These are phyloP conservation scores for Penicillium sp. DNA, from an alignment of 2,329 filamentous ascomycete genomes.

Conservation along the genomic window DNA sequence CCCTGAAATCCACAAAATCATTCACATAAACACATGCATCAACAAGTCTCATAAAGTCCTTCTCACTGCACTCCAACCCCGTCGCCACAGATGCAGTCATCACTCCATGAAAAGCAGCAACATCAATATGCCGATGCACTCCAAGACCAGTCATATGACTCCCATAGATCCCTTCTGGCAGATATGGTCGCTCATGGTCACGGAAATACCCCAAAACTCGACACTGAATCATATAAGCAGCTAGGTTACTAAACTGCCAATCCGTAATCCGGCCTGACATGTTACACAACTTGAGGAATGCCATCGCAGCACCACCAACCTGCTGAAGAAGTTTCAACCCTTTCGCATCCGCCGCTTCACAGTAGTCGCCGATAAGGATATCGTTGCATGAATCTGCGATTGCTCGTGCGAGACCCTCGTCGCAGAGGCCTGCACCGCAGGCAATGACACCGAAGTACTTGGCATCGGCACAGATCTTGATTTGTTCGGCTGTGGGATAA, in stretches of 20 bases:
- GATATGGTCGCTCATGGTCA: slow-evolving; percentile 11
- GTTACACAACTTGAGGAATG: slow-evolving; percentile 22
- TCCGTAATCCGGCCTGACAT: slow-evolving; percentile 10
- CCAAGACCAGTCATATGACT: slow-evolving; percentile 19
- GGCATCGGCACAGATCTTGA: slow-evolving; percentile 23
- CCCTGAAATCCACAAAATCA: slow-evolving; percentile 21
- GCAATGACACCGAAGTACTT: slow-evolving; percentile 77
- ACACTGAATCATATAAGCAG: slow-evolving; percentile 19
- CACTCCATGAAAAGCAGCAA: slow-evolving; percentile 15
- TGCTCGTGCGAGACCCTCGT: slow-evolving; percentile 17
- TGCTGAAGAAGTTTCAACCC: slow-evolving; percentile 15
- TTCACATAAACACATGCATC: slow-evolving; percentile 16
- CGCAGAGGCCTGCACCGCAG: slow-evolving; percentile 5
- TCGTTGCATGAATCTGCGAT: slow-evolving; percentile 25
- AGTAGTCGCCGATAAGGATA: slow-evolving; percentile 23
- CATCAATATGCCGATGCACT: slow-evolving; percentile 19
- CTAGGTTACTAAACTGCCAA: slow-evolving; percentile 20
- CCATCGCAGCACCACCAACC: slow-evolving; percentile 17
- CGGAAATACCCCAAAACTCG: slow-evolving; percentile 21
- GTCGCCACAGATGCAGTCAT: background rate
- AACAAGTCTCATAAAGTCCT: slow-evolving; percentile 6
- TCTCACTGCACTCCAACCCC: slow-evolving; percentile 10
- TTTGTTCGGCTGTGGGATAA: slow-evolving; percentile 18
- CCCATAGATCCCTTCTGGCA: slow-evolving; percentile 16
- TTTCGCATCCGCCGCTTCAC: slow-evolving; percentile 16